These are phyloP conservation scores for Camellia oleifera DNA, from an alignment of 179 eudicot species.

Conservation along the genomic window DNA sequence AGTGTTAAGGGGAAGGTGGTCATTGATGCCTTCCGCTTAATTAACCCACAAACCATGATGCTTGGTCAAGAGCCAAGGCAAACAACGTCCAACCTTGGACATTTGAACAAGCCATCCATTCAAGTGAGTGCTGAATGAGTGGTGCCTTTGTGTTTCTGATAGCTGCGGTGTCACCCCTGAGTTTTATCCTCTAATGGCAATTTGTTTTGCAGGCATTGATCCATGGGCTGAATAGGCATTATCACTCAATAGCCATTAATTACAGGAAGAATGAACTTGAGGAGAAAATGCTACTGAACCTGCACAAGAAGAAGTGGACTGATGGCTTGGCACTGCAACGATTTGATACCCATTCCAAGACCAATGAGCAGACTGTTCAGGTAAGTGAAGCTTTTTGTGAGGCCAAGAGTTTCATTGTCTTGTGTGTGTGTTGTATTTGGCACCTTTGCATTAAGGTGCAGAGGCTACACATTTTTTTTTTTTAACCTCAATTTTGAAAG, in stretches of 20 bases:
- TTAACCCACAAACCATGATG: conserved; percentile 97
- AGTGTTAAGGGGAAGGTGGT: conserved; percentile 98
- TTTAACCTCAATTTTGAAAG: too few species aligned
- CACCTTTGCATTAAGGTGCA: too few species aligned
- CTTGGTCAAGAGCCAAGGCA: conserved; percentile 98
- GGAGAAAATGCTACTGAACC: conserved; percentile 93
- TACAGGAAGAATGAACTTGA: conserved; percentile 95
- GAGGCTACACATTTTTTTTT: too few species aligned
- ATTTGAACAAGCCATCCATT: conserved; percentile 92
- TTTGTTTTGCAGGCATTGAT: conserved; percentile 67
- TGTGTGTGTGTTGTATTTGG: too few species aligned
- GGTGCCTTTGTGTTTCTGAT: neutral
- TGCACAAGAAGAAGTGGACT: conserved; percentile 97
- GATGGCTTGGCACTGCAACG: conserved; percentile 86
- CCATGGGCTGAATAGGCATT: conserved; percentile 93
- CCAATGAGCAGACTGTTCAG: conserved; percentile 96
- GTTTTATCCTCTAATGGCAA: neutral
- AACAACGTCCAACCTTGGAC: conserved; percentile 93
- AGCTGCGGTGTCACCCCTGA: neutral
- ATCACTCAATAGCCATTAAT: conserved; percentile 91
- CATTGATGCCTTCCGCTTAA: conserved; percentile 91
- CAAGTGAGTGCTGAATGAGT: conserved; percentile 41
- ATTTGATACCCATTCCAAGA: conserved; percentile 88
- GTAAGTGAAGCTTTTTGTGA: conserved; percentile 56
- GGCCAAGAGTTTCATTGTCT: conserved; percentile 42